Evolutionary conservation across 805 yeast species (phyloP).

Genomic region (Lipomyces lipofer): DNA sequence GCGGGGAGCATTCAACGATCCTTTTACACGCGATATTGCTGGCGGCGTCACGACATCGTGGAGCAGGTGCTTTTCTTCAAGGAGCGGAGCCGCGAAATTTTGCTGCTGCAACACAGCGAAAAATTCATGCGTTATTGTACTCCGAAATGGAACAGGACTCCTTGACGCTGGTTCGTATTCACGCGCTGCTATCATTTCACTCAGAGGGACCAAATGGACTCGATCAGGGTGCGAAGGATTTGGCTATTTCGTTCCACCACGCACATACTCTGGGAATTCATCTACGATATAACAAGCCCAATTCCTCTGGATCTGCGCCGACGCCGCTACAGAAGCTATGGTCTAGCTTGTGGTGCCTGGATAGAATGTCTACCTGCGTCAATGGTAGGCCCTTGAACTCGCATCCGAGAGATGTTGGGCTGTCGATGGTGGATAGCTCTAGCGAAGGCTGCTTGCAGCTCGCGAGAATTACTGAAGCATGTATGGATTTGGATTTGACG

Average conservation of each 20-base stretch:
- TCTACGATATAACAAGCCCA: conserved; percentile 38
- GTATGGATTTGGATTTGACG: conserved; percentile 42
- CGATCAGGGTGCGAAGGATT: conserved; percentile 32
- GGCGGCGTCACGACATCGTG: conserved; percentile 45
- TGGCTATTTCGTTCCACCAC: conserved; percentile 43
- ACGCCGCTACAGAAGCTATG: conserved; percentile 35
- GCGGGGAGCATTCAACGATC: conserved; percentile 42
- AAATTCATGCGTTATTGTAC: conserved; percentile 41
- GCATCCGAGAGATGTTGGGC: conserved; percentile 44
- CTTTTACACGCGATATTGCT: conserved; percentile 46
- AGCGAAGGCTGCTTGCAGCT: conserved; percentile 37
- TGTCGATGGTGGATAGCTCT: conserved; percentile 25
- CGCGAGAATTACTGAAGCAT: conserved; percentile 36
- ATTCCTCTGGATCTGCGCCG: conserved; percentile 21
- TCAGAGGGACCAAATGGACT: conserved; percentile 43
- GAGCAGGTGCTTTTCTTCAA: conserved; percentile 38
- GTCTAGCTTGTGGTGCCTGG: conserved; percentile 46
- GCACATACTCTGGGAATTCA: conserved; percentile 45
- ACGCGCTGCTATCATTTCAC: conserved; percentile 43
- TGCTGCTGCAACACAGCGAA: conserved; percentile 38
- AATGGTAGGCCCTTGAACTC: conserved; percentile 44
- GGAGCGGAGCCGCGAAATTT: conserved; percentile 37
- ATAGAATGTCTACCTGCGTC: conserved; percentile 42
- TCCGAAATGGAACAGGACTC: conserved; percentile 45
- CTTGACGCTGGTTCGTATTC: conserved; percentile 41